Base-by-base conservation (phyloP, 2,329 filamentous ascomycete genomes). In the Hymenoscyphus albidus region DNA sequence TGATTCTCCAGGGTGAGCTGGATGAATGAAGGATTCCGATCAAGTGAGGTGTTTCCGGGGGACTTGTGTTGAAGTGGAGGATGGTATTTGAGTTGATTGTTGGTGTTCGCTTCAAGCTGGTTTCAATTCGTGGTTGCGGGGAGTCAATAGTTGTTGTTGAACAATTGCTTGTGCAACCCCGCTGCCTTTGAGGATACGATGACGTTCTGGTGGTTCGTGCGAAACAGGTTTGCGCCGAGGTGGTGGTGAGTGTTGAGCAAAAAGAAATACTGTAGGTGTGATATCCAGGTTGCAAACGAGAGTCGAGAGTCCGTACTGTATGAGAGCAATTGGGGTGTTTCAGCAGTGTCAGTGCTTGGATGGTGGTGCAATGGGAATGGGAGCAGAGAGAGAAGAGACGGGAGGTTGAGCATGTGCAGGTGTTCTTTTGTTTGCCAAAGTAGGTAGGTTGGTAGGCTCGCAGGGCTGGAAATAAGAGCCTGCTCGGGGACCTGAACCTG, bases 161-260 rank as follows among this genome's bases (percentile, higher is more conserved):
- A 31, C 10, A 42, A 54, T 48, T 18, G 60, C 64, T 60, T 59
- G 59, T 54, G 48, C n/a, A 54, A 54, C 48, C 48, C 48, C 48
- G 48, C 48, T 58, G 62, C 61, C 31, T 65, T 62, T 62, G 48
- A 59, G 55, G 44, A 62, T 66, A 59, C 56, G 44, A 62, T 66
- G 64, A 64, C 63, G 64, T 63, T 65, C 27, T 58, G 35, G 61
- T 62, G 31, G 61, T 54, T 38, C 51, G 58, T 27, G 62, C 48
- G 61, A 42, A 63, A 61, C 60, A 56, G 32, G 42, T 31, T 62
- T 58, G 62, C 22, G 65, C 65, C 65, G 62, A 66, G 61, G 32
- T 38, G 48, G 32, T 38, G 48, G 32, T 62, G 31, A 40, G 44
- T 32, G 60, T 32, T n/a, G 44, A 51, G 61, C 61, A 44, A 62